These are phyloP conservation scores for Flaveria robusta DNA, from an alignment of 129 eudicot species.

Conservation along the genomic window DNA sequence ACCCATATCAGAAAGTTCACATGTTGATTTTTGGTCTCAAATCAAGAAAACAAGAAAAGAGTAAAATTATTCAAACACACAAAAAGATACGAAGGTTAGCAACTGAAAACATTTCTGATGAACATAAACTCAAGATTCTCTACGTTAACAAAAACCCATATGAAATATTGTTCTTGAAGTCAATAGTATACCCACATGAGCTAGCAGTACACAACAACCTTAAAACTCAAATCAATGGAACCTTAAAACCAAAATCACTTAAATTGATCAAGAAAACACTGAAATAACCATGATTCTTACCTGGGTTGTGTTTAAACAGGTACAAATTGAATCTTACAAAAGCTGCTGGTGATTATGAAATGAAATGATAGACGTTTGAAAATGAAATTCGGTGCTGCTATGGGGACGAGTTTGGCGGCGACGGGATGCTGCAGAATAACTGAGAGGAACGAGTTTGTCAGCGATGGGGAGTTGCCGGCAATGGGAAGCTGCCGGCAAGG, in stretches of 20 bases:
- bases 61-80: constrained; percentile 2
- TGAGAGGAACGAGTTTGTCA: too few relatives aligned
- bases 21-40: not conserved
- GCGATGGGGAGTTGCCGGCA: too few relatives aligned
- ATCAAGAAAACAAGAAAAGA: constrained; percentile 24
- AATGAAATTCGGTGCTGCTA: constrained; percentile 47
- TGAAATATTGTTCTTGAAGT: constrained; percentile 19
- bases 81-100: constrained; percentile 38
- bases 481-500: too few relatives aligned
- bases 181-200: not conserved
- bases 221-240: constrained; percentile 15
- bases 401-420: constrained; percentile 13
- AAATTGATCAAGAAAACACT: constrained; percentile 8
- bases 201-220: not conserved
- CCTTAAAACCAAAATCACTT: constrained; percentile 31
- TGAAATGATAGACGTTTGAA: constrained; percentile 32
- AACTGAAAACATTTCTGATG: constrained; percentile 4
- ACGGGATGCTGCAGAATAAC: too few relatives aligned
- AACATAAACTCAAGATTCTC: constrained; percentile 22
- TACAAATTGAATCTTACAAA: constrained; percentile 26
- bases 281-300: constrained; percentile 34
- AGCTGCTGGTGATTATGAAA: constrained; percentile 32
- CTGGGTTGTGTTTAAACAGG: constrained; percentile 28
- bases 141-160: constrained; percentile 16
- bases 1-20: too few relatives aligned